Base-by-base conservation (phyloP, 345 rosid species). In the Arabidopsis suecica region DNA sequence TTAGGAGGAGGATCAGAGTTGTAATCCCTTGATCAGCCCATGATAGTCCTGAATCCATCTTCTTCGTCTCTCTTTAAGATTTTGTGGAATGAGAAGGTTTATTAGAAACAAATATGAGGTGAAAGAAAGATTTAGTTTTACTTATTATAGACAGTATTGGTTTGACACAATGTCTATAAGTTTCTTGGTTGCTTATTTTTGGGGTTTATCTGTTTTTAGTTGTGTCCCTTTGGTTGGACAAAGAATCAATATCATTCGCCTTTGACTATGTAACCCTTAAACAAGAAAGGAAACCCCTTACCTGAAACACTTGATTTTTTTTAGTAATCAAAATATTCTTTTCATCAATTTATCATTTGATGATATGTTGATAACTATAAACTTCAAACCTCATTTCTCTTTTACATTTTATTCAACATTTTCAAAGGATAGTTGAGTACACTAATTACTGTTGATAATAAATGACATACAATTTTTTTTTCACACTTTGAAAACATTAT, bases 11-110 rank as follows among this genome's bases (percentile, higher is more conserved):
- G 79, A 1, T 75, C 79, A 40, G 79, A 67, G 73, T 75, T 75
- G 61, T 75, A 75, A 20, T 75, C 73, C 79, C 59, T 75, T 75
- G 73, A 75, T 67, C 79, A 60, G 79, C 79, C 79, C 79, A 75
- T 9, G 79, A 68, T 40, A 75, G 69, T 68, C 79, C 79, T 0
- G 74, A 50, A 40, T 75, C 79, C 79, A 75, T 75, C 38, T 58
- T 22, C 9, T 58, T 22, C 9, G 6, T 55, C 68, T 65, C 30
- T 73, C 59, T 36, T 48, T 3, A 16, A 38, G 54, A 12, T 58
- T 75, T 37, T 57, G 23, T 48, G 38, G 45, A 75, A 75, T 49
- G 67, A 30, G 22, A 50, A 56, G 42, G 20, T 32, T 67, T 67
- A 50, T n/a, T 1, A 22, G 38, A 59, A 2, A 40, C 54, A 40